These are phyloP conservation scores for Oryza brachyantha DNA, from an alignment of 176 grass and related monocot genomes.

Conservation along the genomic window DNA sequence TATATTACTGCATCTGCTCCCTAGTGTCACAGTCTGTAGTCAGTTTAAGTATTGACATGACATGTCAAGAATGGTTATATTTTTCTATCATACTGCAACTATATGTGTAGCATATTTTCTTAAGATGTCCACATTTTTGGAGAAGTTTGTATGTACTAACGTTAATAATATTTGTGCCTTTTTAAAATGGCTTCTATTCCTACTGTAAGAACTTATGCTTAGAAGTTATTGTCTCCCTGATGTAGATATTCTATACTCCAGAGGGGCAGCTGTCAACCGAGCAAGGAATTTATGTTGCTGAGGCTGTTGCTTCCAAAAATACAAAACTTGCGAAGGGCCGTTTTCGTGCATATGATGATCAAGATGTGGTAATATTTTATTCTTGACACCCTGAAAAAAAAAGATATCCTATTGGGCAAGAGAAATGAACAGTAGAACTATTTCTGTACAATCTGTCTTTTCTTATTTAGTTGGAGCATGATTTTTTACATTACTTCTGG, in stretches of 20 bases:
- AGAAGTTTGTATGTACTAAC: slow-evolving; percentile 3
- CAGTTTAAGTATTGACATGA: not conserved
- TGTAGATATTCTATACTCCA: slow-evolving; percentile 87
- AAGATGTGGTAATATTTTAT: slow-evolving; percentile 60
- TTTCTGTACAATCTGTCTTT: not conserved
- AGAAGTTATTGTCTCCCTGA: slow-evolving; percentile 20
- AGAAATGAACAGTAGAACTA: not conserved
- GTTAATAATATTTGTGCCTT: slow-evolving; percentile 27
- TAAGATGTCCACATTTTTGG: not conserved
- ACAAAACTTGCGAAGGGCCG: slow-evolving; percentile 84
- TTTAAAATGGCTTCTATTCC: slow-evolving; percentile 13
- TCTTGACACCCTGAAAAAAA: slow-evolving; percentile 4
- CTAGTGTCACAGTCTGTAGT: not conserved
- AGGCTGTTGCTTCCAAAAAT: slow-evolving; percentile 74
- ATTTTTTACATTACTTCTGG: slow-evolving; percentile 7
- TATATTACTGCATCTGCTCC: slow-evolving; percentile 12
- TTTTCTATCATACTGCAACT: not conserved
- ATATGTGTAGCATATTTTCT: not conserved
- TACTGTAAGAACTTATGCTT: slow-evolving; percentile 6
- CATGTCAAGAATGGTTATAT: not conserved
- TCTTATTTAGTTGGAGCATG: slow-evolving; percentile 10
- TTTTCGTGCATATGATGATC: slow-evolving; percentile 79
- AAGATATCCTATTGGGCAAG: not conserved
- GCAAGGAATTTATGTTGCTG: slow-evolving; percentile 91
- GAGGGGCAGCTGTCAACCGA: slow-evolving; percentile 82